Evolutionary conservation across 805 yeast genomes (phyloP).

Genomic region (Starmerella stigmatis): DNA sequence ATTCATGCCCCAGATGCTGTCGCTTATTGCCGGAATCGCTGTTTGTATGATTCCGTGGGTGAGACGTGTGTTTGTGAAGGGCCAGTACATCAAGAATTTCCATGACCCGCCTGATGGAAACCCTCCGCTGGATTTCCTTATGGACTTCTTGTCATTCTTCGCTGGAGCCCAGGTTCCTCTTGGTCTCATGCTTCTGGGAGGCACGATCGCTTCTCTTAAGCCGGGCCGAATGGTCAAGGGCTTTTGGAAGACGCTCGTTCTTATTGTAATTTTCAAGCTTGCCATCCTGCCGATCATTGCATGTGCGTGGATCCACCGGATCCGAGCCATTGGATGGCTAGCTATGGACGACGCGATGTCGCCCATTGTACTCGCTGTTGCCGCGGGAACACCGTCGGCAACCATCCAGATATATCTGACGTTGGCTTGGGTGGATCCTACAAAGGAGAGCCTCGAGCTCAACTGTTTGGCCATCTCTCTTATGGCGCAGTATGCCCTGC

Average conservation of each 20-base stretch:
- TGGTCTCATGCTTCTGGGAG: constrained; percentile 75
- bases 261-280: constrained; percentile 48
- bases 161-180: constrained; percentile 85
- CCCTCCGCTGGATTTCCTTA: constrained; percentile 75
- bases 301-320: constrained; percentile 50
- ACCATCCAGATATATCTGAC: constrained; percentile 82
- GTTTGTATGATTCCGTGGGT: constrained; percentile 84
- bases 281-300: constrained; percentile 74
- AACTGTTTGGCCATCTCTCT: constrained; percentile 73
- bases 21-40: constrained; percentile 53
- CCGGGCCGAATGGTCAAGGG: constrained; percentile 54
- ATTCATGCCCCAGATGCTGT: constrained; percentile 59
- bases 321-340: constrained; percentile 55
- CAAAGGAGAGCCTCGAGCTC: constrained; percentile 45
- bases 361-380: constrained; percentile 61
- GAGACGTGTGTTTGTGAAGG: constrained; percentile 50
- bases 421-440: constrained; percentile 52
- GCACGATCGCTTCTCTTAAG: constrained; percentile 69
- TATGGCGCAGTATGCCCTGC: constrained; percentile 59
- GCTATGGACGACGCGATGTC: constrained; percentile 46
- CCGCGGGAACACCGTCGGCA: constrained; percentile 77
- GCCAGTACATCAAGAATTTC: constrained; percentile 37
- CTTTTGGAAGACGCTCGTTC: constrained; percentile 49
- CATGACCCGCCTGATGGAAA: constrained; percentile 71
- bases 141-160: constrained; percentile 69